These are phyloP conservation scores for Entophlyctis luteolus DNA, from an alignment of 192 early-diverging fungal species.

Conservation along the genomic window DNA sequence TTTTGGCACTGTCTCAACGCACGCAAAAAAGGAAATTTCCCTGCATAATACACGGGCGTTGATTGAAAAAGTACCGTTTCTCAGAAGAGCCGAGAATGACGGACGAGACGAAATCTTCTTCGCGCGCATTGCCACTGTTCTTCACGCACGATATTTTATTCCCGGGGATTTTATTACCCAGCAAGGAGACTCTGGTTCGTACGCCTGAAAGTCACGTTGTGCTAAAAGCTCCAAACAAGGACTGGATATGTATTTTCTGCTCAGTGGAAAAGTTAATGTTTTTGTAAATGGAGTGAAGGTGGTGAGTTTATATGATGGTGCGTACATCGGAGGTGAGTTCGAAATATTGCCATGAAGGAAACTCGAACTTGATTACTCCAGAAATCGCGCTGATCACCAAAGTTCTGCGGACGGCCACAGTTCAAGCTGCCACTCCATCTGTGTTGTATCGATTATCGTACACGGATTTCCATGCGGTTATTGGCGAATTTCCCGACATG, in stretches of 20 bases:
- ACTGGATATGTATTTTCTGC: background rate
- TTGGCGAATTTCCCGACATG: slow-evolving; percentile 11
- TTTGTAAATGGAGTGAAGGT: background rate
- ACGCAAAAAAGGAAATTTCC: slow-evolving; percentile 42
- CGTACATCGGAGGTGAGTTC: too few species aligned
- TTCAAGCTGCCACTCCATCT: slow-evolving; percentile 3
- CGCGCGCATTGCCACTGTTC: slow-evolving; percentile 31
- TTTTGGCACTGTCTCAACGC: too few species aligned
- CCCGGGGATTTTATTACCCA: slow-evolving; percentile 19
- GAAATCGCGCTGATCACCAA: background rate
- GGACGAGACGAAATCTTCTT: slow-evolving; percentile 45
- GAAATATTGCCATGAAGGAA: background rate
- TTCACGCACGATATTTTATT: slow-evolving; percentile 24
- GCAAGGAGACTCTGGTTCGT: slow-evolving; percentile 21
- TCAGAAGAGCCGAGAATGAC: slow-evolving; percentile 33
- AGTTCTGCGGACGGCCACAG: background rate
- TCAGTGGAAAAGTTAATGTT: background rate
- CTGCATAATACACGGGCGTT: slow-evolving; percentile 41
- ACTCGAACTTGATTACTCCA: background rate
- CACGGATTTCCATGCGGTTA: background rate
- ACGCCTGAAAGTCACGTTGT: too few species aligned
- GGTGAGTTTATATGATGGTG: background rate
- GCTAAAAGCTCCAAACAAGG: background rate
- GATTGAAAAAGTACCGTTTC: slow-evolving; percentile 44
- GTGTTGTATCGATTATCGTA: slow-evolving; percentile 6